Evolutionary conservation across 192 early-diverging fungal species (phyloP).

Genomic region (Linnemannia elongata): DNA sequence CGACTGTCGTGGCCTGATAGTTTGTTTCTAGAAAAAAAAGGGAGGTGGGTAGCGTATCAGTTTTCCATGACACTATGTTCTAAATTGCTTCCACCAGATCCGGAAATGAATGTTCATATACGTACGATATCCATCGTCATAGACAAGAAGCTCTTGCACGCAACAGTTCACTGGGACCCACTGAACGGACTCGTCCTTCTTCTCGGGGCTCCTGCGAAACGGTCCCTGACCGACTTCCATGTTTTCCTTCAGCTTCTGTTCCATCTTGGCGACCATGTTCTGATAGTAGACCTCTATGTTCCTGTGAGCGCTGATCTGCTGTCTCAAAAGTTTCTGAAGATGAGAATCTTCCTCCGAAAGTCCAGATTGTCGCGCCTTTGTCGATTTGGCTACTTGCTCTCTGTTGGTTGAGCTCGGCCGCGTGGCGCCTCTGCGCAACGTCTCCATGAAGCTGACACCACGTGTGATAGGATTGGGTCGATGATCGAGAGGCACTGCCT

Average conservation of each 20-base stretch:
- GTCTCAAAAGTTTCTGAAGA: conserved; percentile 38
- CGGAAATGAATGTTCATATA: neutral
- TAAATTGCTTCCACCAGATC: neutral
- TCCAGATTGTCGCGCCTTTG: conserved; percentile 33
- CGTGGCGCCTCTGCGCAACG: conserved; percentile 14
- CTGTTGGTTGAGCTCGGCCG: neutral
- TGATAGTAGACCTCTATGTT: conserved; percentile 48
- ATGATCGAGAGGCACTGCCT: conserved; percentile 46
- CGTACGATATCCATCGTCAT: conserved; percentile 41
- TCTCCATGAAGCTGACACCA: conserved; percentile 42
- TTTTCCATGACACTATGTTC: neutral
- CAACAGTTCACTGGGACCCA: conserved; percentile 53
- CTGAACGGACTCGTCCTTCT: conserved; percentile 46
- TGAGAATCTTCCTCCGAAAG: conserved; percentile 41
- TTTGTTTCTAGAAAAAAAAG: conserved; percentile 22
- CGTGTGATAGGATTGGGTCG: conserved; percentile 47
- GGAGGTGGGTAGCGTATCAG: neutral
- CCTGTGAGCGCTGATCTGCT: conserved; percentile 46
- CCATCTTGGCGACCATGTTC: conserved; percentile 32
- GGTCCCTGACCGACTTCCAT: conserved; percentile 45
- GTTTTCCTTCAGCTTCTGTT: conserved; percentile 43
- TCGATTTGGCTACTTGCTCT: conserved; percentile 1
- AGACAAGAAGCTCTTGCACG: conserved; percentile 45
- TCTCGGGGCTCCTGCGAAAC: conserved; percentile 46
- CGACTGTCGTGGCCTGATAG: conserved; percentile 44